Conservation (phyloP, 179 eudicot species). For the Beta lomatogona region DNA sequence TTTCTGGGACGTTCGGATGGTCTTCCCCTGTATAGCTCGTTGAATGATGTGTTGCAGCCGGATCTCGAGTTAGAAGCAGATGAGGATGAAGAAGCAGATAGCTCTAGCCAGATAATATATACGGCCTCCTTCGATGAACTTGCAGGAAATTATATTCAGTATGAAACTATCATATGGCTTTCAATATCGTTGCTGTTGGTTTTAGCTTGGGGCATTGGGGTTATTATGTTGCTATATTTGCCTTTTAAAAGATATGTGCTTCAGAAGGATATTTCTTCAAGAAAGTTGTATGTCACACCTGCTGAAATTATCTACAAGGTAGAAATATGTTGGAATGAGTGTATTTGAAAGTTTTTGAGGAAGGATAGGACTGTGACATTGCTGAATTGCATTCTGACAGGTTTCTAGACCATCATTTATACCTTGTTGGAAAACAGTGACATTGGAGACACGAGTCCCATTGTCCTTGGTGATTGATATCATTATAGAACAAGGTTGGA, state of each 20-base stretch:
- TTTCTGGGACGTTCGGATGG: conserved; percentile 58
- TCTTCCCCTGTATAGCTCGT: conserved; percentile 46
- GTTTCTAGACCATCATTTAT: conserved; percentile 76
- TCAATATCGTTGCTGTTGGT: conserved; percentile 74
- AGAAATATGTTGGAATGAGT: neutral
- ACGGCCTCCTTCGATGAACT: conserved; percentile 85
- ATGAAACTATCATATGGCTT: conserved; percentile 84
- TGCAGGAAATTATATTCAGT: conserved; percentile 49
- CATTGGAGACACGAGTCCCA: conserved; percentile 63
- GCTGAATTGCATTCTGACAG: conserved; percentile 36
- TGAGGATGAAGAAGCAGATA: conserved; percentile 58
- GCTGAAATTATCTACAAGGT: conserved; percentile 79
- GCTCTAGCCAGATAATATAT: conserved; percentile 52
- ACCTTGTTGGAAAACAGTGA: conserved; percentile 67
- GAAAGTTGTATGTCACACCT: conserved; percentile 74
- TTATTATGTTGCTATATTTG: conserved; percentile 72
- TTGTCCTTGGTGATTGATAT: conserved; percentile 66
- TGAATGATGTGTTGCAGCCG: conserved; percentile 49
- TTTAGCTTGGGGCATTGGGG: conserved; percentile 90
- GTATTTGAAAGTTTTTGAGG: conserved; percentile 12
- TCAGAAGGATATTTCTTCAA: conserved; percentile 66
- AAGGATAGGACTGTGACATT: neutral
- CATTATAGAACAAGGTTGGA: conserved; percentile 82
- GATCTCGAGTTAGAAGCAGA: conserved; percentile 43
- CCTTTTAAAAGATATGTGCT: conserved; percentile 75